Evolutionary conservation across 2,329 filamentous ascomycete genomes (phyloP), one percentile per base, ranked within the genome.

Genomic region (Aspergillus sp.): DNA sequence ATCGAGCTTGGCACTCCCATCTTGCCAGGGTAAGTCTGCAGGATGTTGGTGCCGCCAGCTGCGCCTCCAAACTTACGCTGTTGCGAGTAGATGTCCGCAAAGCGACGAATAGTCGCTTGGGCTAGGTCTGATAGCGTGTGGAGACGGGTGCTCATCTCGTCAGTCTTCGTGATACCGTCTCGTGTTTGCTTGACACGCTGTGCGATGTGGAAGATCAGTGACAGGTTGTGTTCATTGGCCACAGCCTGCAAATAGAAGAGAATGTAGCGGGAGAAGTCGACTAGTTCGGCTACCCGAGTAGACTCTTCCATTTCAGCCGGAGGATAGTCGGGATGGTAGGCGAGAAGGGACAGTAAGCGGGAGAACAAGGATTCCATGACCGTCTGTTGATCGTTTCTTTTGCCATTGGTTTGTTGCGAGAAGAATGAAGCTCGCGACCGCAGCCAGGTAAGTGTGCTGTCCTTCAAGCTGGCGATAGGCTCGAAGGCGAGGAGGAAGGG

Each of bases 401-500:
- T 73, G 51, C 71, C 70, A 48, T 64, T 72, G 10, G 68, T 66
- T 60, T 78, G 77, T 54, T 82, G 78, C 2, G 82, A 77, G 70
- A 90, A 91, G 57, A 85, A 83, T 19, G 88, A 85, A 8, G 89
- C 87, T 13, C 93, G 87, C 48, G 93, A 94, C 54, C 90, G 88
- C 54, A 98, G 86, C 93, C 95, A 99, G 0, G 91, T 96, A 63
- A 91, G 86, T 3, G 91, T 88, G 44, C 89, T 86, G 53, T 86
- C 86, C 73, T 88, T 90, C 72, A 96, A 85, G 15, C 86, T 84
- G n/a, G 79, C 73, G 39, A 87, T 84, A 0, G 94, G 95, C 77
- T 99, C 95, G 73, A 95, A 97, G 1, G 95, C 94, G 32, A 92
- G 89, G 47, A 98, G 80, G 79, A 97, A 98, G 5, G 96, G 83